phyloP scores from a whole-genome alignment of 2,329 filamentous ascomycete species.

The Claviceps purpurea region DNA sequence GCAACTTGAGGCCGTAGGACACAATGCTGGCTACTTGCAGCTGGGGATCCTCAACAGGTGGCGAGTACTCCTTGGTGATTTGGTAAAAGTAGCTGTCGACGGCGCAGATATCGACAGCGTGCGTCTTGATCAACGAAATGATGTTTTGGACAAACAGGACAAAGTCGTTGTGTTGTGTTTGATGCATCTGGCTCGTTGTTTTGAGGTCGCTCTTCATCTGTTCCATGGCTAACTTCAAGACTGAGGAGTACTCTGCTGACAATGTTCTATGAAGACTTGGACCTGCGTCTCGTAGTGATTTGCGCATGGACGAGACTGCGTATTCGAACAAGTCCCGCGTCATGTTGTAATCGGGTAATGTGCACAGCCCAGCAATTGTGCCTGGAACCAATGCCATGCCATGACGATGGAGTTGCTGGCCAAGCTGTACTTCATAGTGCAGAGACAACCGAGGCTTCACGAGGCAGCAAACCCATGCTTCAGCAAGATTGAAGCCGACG shows the following conservation, averaged over 20 bases:
- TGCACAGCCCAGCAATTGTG: slow-evolving; percentile 21
- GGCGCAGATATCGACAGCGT: slow-evolving; percentile 38
- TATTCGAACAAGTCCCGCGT: slow-evolving; percentile 37
- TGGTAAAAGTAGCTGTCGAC: slow-evolving; percentile 44
- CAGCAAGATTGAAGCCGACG: slow-evolving; percentile 29
- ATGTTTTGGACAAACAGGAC: slow-evolving; percentile 38
- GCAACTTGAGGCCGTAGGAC: slow-evolving; percentile 40
- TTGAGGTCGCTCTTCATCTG: slow-evolving; percentile 39
- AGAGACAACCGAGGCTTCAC: slow-evolving; percentile 34
- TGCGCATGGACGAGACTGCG: slow-evolving; percentile 37
- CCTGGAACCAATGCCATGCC: slow-evolving; percentile 30
- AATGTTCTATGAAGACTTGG: slow-evolving; percentile 22
- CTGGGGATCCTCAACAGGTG: slow-evolving; percentile 40
- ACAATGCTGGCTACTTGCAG: slow-evolving; percentile 42
- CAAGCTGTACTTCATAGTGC: slow-evolving; percentile 36
- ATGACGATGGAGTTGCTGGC: slow-evolving; percentile 28
- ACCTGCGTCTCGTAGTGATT: slow-evolving; percentile 26
- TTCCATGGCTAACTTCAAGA: slow-evolving; percentile 35
- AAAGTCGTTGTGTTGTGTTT: slow-evolving; percentile 31
- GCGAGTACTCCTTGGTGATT: slow-evolving; percentile 41
- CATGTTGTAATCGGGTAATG: slow-evolving; percentile 32
- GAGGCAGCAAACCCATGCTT: slow-evolving; percentile 40
- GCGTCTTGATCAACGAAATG: slow-evolving; percentile 39
- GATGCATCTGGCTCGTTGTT: slow-evolving; percentile 17
- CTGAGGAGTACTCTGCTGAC: slow-evolving; percentile 27